phyloP scores from a whole-genome alignment of 2,329 filamentous ascomycete genomes.

The Pezicula carpinea region DNA sequence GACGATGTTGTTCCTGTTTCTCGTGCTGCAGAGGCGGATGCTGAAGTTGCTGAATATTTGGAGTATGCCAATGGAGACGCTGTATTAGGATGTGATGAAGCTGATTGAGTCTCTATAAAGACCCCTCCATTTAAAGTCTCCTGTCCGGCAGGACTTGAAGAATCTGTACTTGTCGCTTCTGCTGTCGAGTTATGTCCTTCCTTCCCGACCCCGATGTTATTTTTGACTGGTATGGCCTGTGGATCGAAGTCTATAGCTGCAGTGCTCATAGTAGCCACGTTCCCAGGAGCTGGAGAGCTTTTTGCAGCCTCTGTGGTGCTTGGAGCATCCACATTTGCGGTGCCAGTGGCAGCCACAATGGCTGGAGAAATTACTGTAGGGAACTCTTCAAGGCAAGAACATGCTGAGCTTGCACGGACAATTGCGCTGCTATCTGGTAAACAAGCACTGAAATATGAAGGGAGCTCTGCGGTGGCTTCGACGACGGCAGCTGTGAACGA shows the following conservation, averaged over 20 bases:
- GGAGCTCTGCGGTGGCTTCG: no score
- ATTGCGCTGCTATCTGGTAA: no score
- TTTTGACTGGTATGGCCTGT: background rate
- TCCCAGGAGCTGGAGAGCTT: background rate
- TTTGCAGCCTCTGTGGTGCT: background rate
- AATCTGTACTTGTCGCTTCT: background rate
- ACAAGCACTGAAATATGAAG: no score
- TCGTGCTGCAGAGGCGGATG: background rate
- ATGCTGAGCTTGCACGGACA: background rate
- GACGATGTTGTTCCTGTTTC: background rate
- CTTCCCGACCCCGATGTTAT: background rate
- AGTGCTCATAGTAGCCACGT: constrained; percentile 11
- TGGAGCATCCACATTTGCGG: constrained; percentile 1
- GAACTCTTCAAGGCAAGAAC: background rate
- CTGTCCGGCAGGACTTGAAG: no score
- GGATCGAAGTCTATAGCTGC: background rate
- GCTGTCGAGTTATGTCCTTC: background rate
- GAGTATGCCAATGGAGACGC: background rate
- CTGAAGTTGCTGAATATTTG: background rate
- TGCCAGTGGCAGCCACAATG: background rate
- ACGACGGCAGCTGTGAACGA: no score
- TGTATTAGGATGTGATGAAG: background rate
- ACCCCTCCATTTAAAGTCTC: background rate
- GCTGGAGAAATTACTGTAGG: background rate
- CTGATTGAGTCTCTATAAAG: background rate